Base-by-base conservation (phyloP, 768 basidiomycete species). In the Clavulina sp. region DNA sequence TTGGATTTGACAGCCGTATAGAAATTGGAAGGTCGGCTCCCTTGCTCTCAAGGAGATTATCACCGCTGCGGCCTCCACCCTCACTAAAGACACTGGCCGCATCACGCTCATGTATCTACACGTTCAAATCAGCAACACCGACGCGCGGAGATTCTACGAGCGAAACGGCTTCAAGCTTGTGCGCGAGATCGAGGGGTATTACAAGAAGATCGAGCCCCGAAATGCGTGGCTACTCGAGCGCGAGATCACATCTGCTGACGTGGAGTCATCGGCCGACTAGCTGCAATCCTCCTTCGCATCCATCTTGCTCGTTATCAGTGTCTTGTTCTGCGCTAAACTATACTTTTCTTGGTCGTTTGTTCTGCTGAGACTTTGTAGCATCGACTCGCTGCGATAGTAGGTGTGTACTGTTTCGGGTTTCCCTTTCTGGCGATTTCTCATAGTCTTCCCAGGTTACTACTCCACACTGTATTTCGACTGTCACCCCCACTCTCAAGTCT, bases 171-270 rank as follows among this genome's bases (percentile, higher is more conserved):
- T 92, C 69, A 68, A 65, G 51, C 78, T 84, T 64, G 69, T 74
- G 21, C 73, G 71, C 21, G 56, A 81, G 29, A 75, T 81, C 50
- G 69, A 80, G 59, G 72, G 76, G 55, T 92, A 92, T 66, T 92
- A 92, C 75, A 88, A 86, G 67, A 91, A 86, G 64, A 84, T 92
- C 52, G 69, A 65, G 28, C 88, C 88, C 24, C 76, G 75, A 56
- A 82, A 81, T 60, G 88, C 88, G 21, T 92, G 88, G 88, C 70
- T 92, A 54, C 71, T 92, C 49, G 83, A 91, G 41, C 56, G 30
- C 32, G 30, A 53, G 43, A 2, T 23, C 43, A 13, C 13, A 23
- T 26, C 18, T 16, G 43, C 36, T 38, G 36, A 9, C 36, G 36
- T 9, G 36, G 13, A 21, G 21, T 13, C 36, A 13, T 38, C 36